phyloP scores from a whole-genome alignment of 768 basidiomycete genomes.

The Suillus tomentosus region DNA sequence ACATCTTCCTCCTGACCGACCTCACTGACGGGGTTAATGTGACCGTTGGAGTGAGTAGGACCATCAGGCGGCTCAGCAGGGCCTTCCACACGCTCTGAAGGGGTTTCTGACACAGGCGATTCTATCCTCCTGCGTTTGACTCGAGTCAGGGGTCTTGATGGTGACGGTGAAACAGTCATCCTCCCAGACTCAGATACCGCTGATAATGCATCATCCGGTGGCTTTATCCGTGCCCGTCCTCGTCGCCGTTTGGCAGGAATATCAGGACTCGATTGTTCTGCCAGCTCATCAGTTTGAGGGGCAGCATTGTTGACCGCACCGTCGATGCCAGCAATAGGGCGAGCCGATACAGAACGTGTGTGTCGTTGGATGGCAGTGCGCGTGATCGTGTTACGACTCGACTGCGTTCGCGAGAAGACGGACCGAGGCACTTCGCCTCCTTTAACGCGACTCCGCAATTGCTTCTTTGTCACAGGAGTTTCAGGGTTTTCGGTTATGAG shows the following conservation, averaged over 20 bases:
- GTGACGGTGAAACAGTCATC: slow-evolving; percentile 14
- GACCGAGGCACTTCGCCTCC: slow-evolving; percentile 16
- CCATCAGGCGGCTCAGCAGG: slow-evolving; percentile 13
- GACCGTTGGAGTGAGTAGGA: slow-evolving; percentile 16
- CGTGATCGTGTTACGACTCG: slow-evolving; percentile 12
- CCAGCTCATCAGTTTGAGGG: slow-evolving; percentile 13
- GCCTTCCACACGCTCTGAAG: slow-evolving; percentile 14
- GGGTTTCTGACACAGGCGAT: slow-evolving; percentile 32
- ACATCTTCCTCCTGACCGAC: slow-evolving; percentile 8
- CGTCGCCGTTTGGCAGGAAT: slow-evolving; percentile 35
- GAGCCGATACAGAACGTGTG: slow-evolving; percentile 23
- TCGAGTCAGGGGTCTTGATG: slow-evolving; percentile 27
- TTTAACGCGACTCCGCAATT: slow-evolving; percentile 18
- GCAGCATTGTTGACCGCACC: slow-evolving; percentile 13
- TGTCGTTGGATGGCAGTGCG: slow-evolving; percentile 9
- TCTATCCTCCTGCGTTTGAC: slow-evolving; percentile 50
- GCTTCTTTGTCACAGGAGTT: slow-evolving; percentile 23
- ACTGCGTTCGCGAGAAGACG: slow-evolving; percentile 19
- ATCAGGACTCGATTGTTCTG: slow-evolving; percentile 8
- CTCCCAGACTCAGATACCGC: slow-evolving; percentile 6
- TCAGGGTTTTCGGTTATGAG: slow-evolving; percentile 18
- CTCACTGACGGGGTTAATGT: slow-evolving; percentile 20
- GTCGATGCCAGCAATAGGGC: slow-evolving; percentile 18
- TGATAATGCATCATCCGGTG: slow-evolving; percentile 13
- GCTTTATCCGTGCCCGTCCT: slow-evolving; percentile 32